Conservation (phyloP, 2,329 filamentous ascomycete species). For the Chaetomium sp. region DNA sequence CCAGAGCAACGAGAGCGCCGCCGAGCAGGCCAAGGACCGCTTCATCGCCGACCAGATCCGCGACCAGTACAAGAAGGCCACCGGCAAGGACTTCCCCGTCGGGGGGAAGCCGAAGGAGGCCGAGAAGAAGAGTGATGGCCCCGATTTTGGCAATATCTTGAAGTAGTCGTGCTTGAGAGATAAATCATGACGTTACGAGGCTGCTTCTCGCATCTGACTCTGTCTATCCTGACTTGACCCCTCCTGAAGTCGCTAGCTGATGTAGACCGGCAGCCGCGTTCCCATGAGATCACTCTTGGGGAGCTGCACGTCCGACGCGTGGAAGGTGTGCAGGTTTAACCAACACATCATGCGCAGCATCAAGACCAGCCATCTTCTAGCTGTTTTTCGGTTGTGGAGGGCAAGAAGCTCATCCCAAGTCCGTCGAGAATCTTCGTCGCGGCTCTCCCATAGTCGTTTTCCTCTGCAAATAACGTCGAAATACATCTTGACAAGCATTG, state of each 20-base stretch:
- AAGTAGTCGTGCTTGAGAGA: not conserved
- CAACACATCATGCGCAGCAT: not conserved
- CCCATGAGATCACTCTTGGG: not conserved
- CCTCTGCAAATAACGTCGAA: not conserved
- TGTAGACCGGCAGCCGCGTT: not conserved
- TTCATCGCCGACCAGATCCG: conserved; percentile 74
- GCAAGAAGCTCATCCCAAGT: not conserved
- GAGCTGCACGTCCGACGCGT: not conserved
- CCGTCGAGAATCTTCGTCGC: not conserved
- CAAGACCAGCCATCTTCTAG: not conserved
- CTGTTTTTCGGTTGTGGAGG: not conserved
- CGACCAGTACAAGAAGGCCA: conserved; percentile 66
- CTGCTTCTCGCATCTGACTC: not conserved
- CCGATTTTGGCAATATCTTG: conserved; percentile 7
- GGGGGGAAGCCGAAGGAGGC: conserved; percentile 44
- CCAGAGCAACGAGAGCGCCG: conserved; percentile 71
- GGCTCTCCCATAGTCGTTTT: not conserved
- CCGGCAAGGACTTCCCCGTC: conserved; percentile 70
- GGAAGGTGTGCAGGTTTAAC: not conserved
- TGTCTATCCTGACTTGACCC: not conserved
- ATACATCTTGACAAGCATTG: not conserved
- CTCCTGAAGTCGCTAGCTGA: not conserved
- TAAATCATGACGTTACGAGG: conserved; percentile 2
- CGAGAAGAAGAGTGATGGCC: no score
- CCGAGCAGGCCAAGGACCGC: conserved; percentile 84